Base-by-base conservation (phyloP, 129 eudicot genomes). In the Scalesia atractyloides region DNA sequence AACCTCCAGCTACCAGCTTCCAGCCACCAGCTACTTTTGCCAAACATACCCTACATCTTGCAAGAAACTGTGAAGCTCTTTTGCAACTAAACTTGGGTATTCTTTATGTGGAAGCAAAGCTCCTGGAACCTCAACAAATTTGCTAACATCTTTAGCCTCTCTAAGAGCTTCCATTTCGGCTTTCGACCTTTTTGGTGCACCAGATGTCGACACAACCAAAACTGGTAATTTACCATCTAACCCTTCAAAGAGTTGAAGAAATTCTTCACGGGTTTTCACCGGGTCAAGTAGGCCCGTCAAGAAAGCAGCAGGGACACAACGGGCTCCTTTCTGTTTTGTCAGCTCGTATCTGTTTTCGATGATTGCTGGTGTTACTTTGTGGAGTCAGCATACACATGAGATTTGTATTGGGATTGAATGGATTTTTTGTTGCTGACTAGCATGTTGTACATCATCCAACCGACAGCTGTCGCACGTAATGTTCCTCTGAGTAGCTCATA, bases 391-490 rank as follows among this genome's bases (percentile, higher is more conserved):
- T 93, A 93, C 15, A 90, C 98, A 20, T 93, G 97, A 58, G 97
- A 93, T 67, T 84, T 87, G 66, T 93, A 93, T 79, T 93, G 97
- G 4, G 97, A 93, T 57, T 76, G 67, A 16, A 93, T 93, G 64
- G 98, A 66, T 74, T 86, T 93, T 72, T 90, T 93, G 74, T 93
- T 93, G 73, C 98, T 87, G 77, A 93, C 97, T 20, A 90, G 89
- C 47, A 93, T 67, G 37, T 87, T 90, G 53, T 93, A 93, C 98
- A 93, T 86, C 98, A 93, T 93, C 98, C 98, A 93, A 59, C 98
- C 98, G 5, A 93, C 80, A 2, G 88, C 98, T 7, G 98, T 97
- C 24, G 98, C 93, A 77, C 98, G 67, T 73, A 93, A 60, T 5
- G 97, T 93, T 56, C 83, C 96, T 74, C 98, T 90, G 22, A 93